A percentile compares a stretch with the other conserved stretches of the same genome.
phyloP scores from a whole-genome alignment of 768 basidiomycete species.

The Phlegmacium glaucopus region DNA sequence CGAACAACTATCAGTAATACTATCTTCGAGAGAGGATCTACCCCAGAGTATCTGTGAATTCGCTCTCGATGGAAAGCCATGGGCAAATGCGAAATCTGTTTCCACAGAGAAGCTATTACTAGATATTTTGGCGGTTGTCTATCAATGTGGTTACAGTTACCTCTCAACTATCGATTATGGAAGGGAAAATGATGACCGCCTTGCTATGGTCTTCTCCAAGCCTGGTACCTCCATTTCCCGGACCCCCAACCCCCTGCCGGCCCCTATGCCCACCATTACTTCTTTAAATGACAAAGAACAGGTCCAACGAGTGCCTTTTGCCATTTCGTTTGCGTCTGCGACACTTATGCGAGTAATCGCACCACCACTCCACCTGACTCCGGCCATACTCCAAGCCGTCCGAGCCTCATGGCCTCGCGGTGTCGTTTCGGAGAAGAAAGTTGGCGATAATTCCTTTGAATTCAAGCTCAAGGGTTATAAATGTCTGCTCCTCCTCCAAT shows the following conservation, averaged over 20 bases:
- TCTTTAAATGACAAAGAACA: conserved; percentile 27
- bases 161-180: conserved; percentile 76
- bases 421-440: conserved; percentile 73
- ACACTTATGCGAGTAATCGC: conserved; percentile 70
- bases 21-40: conserved; percentile 51
- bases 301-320: conserved; percentile 52
- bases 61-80: conserved; percentile 64
- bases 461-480: conserved; percentile 82
- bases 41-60: conserved; percentile 64
- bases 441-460: conserved; percentile 68
- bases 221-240: conserved; percentile 29
- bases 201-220: conserved; percentile 69
- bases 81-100: conserved; percentile 65
- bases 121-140: conserved; percentile 60
- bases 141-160: conserved; percentile 59
- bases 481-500: conserved; percentile 44
- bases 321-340: conserved; percentile 67
- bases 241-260: conserved; percentile 31
- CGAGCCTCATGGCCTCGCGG: conserved; percentile 78
- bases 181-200: conserved; percentile 68
- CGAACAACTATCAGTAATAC: conserved; percentile 40
- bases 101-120: conserved; percentile 66
- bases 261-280: conserved; percentile 23
- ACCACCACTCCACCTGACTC: conserved; percentile 74
- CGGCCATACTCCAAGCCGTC: conserved; percentile 78